A percentile compares a stretch with the other conserved stretches of the same genome.
Conservation (phyloP, 495 filamentous ascomycete genomes). For the Tuber microsphaerosporum region DNA sequence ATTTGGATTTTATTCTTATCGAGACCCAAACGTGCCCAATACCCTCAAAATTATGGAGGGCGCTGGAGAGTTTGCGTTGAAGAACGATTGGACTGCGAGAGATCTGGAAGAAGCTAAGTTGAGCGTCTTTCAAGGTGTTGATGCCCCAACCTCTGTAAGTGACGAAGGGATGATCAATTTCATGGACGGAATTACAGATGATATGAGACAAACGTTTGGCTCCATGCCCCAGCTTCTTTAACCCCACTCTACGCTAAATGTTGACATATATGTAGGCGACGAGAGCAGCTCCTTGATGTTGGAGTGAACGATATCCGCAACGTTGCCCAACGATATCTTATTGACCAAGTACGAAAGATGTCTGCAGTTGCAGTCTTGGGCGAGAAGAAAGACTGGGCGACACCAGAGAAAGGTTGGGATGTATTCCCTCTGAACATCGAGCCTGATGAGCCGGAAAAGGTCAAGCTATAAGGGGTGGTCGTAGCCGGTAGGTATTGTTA, state of each 20-base stretch:
- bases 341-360: slow-evolving; percentile 56
- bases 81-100: slow-evolving; percentile 73
- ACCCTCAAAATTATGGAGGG: slow-evolving; percentile 75
- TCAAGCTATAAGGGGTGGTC: slow-evolving; percentile 10
- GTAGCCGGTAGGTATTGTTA: background rate
- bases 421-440: slow-evolving; percentile 43
- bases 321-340: slow-evolving; percentile 73
- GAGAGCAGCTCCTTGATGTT: slow-evolving; percentile 83
- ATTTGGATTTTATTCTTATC: slow-evolving; percentile 92
- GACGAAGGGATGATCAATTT: slow-evolving; percentile 81
- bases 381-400: slow-evolving; percentile 72
- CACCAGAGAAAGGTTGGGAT: slow-evolving; percentile 47
- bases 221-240: background rate
- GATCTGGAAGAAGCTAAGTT: slow-evolving; percentile 95
- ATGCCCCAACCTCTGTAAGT: slow-evolving; percentile 82
- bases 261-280: slow-evolving; percentile 46
- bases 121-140: slow-evolving; percentile 89
- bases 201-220: slow-evolving; percentile 66
- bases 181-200: slow-evolving; percentile 72
- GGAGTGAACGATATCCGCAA: slow-evolving; percentile 69
- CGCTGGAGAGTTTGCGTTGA: slow-evolving; percentile 74
- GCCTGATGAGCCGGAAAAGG: slow-evolving; percentile 43
- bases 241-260: background rate
- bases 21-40: slow-evolving; percentile 92
- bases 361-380: slow-evolving; percentile 66